phyloP scores from a whole-genome alignment of 495 filamentous ascomycete species.

The Annulohypoxylon maeteangense region DNA sequence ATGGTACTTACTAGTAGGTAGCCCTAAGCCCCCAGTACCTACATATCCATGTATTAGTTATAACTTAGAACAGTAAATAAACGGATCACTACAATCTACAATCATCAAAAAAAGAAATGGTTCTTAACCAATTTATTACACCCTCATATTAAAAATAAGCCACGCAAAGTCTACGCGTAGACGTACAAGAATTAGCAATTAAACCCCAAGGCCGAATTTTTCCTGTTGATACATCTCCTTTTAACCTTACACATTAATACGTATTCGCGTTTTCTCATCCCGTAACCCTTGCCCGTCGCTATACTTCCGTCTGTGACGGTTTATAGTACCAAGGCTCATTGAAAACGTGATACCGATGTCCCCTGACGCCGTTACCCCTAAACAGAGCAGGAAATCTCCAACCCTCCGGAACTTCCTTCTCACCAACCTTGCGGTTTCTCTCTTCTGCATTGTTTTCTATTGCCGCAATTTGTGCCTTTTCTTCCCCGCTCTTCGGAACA shows the following conservation, averaged over 20 bases:
- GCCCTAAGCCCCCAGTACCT: too few species aligned
- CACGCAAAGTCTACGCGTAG: neutral
- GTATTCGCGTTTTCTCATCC: constrained; percentile 28
- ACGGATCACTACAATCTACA: neutral
- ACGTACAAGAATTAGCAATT: constrained; percentile 22
- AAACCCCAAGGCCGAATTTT: neutral
- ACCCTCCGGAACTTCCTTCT: constrained; percentile 76
- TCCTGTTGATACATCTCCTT: neutral
- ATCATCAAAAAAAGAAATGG: neutral
- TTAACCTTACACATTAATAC: constrained; percentile 30
- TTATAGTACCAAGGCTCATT: constrained; percentile 84
- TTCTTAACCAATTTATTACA: neutral
- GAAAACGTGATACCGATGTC: constrained; percentile 96
- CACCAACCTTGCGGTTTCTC: constrained; percentile 59
- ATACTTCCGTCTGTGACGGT: constrained; percentile 26
- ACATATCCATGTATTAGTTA: too few species aligned
- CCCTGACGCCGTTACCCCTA: constrained; percentile 84
- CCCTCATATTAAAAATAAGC: neutral
- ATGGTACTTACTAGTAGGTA: too few species aligned
- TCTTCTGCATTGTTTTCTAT: constrained; percentile 38
- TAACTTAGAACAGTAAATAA: too few species aligned
- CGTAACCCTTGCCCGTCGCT: neutral
- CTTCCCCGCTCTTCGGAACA: constrained; percentile 74
- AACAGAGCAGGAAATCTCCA: constrained; percentile 90
- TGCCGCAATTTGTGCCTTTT: constrained; percentile 59